Evolutionary conservation across 768 basidiomycete species (phyloP), one percentile per base, ranked within the genome.

Genomic region (Pleurotus tuber-regium): DNA sequence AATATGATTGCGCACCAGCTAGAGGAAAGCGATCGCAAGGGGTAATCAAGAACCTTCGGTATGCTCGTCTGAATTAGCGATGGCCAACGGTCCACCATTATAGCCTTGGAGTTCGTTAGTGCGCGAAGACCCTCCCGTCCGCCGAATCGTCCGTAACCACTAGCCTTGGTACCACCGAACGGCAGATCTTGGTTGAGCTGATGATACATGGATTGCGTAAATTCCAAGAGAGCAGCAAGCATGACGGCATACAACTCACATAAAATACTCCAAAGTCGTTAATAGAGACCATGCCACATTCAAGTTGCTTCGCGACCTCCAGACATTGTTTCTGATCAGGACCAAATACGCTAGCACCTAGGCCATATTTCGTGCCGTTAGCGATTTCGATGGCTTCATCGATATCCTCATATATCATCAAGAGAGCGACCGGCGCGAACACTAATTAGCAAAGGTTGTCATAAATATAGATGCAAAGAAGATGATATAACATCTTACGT

Each of bases 241-340:
- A 16, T 26, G 11, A 31, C 29, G 25, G 9, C 12, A 26, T 41
- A 55, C 26, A 7, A 74, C 84, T 73, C 62, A 90, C 84, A 63
- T 93, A 92, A 70, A 85, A 92, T 6, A 88, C 86, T 10, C 82
- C 93, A 63, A 92, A 97, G 70, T 98, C 97, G 60, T 98, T 98
- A 55, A 97, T 77, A 16, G 94, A 86, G 2, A 98, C 96, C 97
- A 99, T 98, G 40, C 96, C 96, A 60, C 92, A 95, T 47, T 96
- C 84, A 44, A 99, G 72, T 42, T 75, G 71, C 58, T 84, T 83
- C 24, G 94, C 94, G 18, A 98, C 87, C 42, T 86, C 73, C 48
- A 91, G 58, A 61, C 92, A 93, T 36, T 87, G 72, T 33, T 79
- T 77, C 64, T 88, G 87, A 62, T 90, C 83, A 8, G 87, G 87